phyloP scores from a whole-genome alignment of 192 early-diverging fungal species.

The Entomortierella chlamydospora region DNA sequence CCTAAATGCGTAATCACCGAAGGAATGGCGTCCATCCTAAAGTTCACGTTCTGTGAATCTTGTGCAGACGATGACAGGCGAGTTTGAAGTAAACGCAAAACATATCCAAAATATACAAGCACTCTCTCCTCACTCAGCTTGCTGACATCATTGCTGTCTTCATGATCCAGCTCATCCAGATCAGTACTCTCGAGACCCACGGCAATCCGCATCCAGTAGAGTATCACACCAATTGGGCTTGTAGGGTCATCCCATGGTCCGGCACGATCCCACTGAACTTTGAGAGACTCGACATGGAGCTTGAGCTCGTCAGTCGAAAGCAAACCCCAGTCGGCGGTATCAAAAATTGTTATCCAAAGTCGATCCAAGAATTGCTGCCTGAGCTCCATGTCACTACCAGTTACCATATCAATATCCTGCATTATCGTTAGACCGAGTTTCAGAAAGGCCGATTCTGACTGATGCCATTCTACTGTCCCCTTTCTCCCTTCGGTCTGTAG shows the following conservation, averaged over 20 bases:
- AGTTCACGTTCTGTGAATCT: constrained; percentile 47
- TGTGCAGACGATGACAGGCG: constrained; percentile 38
- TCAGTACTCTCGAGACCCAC: constrained; percentile 35
- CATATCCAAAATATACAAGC: constrained; percentile 33
- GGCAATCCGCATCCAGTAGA: constrained; percentile 47
- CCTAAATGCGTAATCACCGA: constrained; percentile 28
- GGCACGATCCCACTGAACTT: constrained; percentile 22
- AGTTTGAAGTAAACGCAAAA: constrained; percentile 26
- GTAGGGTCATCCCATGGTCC: constrained; percentile 30
- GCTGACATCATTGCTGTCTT: not conserved
- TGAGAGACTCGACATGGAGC: constrained; percentile 7
- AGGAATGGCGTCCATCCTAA: constrained; percentile 23
- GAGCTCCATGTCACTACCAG: constrained; percentile 28
- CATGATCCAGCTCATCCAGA: constrained; percentile 13
- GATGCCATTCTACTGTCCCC: constrained; percentile 13
- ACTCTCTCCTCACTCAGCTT: constrained; percentile 17
- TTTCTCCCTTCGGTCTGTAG: not conserved
- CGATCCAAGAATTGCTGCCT: constrained; percentile 30
- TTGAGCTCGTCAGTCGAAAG: constrained; percentile 10
- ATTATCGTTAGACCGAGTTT: constrained; percentile 21
- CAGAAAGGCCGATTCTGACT: constrained; percentile 26
- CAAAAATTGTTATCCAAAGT: constrained; percentile 23
- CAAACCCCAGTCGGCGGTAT: constrained; percentile 23
- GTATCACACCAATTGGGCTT: constrained; percentile 21
- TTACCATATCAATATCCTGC: constrained; percentile 23